Percentiles rank a stretch among this genome's conserved stretches.
phyloP scores from a whole-genome alignment of 2,329 filamentous ascomycete genomes.

The Phyllosticta citrichinensis region DNA sequence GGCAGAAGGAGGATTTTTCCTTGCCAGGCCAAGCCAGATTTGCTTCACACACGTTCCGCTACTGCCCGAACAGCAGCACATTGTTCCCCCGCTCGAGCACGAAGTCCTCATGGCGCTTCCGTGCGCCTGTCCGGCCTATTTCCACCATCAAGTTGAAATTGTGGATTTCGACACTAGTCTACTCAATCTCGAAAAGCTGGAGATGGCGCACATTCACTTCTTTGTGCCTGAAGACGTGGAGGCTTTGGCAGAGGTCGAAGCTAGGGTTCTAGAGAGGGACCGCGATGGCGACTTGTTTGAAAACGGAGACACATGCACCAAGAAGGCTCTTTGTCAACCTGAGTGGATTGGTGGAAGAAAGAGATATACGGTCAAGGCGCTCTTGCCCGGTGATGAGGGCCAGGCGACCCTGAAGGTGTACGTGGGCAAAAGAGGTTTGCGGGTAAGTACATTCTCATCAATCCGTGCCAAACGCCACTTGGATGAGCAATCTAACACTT shows the following conservation, averaged over 20 bases:
- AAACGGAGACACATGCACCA: conserved; percentile 75
- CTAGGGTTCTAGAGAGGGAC: conserved; percentile 68
- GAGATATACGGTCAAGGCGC: conserved; percentile 83
- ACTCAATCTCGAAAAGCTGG: conserved; percentile 76
- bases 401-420: conserved; percentile 83
- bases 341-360: conserved; percentile 86
- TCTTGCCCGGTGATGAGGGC: conserved; percentile 85
- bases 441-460: conserved; percentile 40
- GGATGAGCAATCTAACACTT: conserved; percentile 10
- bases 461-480: neutral
- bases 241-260: conserved; percentile 84
- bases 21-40: conserved; percentile 76
- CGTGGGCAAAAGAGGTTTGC: conserved; percentile 84
- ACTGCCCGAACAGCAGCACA: conserved; percentile 78
- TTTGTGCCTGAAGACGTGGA: conserved; percentile 84
- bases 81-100: conserved; percentile 77
- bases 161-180: conserved; percentile 85
- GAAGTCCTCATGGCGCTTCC: conserved; percentile 81
- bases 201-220: conserved; percentile 85
- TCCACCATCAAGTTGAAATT: conserved; percentile 71
- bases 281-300: conserved; percentile 88
- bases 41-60: conserved; percentile 96
- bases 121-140: conserved; percentile 76
- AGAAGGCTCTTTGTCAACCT: conserved; percentile 79
- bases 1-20: conserved; percentile 88